Base-by-base conservation (phyloP, 495 filamentous ascomycete genomes). In the Barbatosphaeria neglecta region DNA sequence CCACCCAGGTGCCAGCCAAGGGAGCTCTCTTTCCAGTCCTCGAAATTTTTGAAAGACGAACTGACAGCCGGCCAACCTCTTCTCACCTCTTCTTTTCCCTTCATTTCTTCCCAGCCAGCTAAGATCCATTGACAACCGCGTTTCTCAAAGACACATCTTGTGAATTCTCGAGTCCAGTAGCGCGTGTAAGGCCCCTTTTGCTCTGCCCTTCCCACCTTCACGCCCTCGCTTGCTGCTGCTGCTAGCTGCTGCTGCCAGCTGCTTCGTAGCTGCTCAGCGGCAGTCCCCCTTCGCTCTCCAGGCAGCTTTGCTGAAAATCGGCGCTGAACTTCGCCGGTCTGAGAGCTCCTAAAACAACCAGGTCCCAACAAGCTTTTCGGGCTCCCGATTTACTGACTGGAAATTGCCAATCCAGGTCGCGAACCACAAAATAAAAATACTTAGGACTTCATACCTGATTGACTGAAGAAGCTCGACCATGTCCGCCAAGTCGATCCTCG, bases 401-500 rank as follows among this genome's bases (percentile, higher is more conserved):
- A 41, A 49, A 47, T 50, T 41, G 42, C 35, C n/a, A 41, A 22
- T 22, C 7, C 18, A 41, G 22, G n/a, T 41, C 39, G 2, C 39
- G 37, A 15, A 23, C 28, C 42, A 24, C 50, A 48, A 50, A 23
- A 53, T 39, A 44, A 41, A 50, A 45, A 44, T 45, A 47, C 52
- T 40, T 11, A 28, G n/a, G n/a, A n/a, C n/a, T n/a, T n/a, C n/a
- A n/a, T 40, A 31, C 45, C 37, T 42, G 37, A 43, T 50, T 49
- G 54, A 45, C 51, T 44, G 15, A n/a, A 35, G 5, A 35, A 35
- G 31, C 31, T 11, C 31, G 9, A 75, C 61, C 75, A 98, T 99
- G 92, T 93, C 92, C 65, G 93, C 92, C 68, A 99, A 99, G 73
- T 83, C 90, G 49, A 96, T 99, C 61, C 70, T 82, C 78, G 92